Percentiles rank a stretch among this genome's conserved stretches.
These are phyloP conservation scores for Puccinia brachypodii DNA, from an alignment of 1,284 basidiomycete genomes.

Conservation along the genomic window DNA sequence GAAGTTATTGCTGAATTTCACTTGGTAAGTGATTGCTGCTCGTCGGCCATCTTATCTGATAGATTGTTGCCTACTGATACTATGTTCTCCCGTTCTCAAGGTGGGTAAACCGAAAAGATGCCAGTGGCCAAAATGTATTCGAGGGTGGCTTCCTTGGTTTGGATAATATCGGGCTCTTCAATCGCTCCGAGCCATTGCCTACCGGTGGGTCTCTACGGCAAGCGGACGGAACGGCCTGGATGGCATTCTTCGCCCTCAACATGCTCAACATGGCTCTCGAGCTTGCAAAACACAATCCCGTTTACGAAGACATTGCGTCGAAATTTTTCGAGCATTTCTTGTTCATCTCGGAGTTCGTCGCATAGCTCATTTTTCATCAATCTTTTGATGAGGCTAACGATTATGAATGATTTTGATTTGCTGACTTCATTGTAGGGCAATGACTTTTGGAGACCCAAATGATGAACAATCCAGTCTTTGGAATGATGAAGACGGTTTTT, in stretches of 20 bases:
- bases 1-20: constrained; percentile 93
- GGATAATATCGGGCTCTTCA: constrained; percentile 98
- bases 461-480: constrained; percentile 75
- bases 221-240: constrained; percentile 98
- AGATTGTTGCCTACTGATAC: background rate
- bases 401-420: background rate
- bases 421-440: constrained; percentile 63
- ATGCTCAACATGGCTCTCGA: constrained; percentile 98
- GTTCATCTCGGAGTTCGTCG: constrained; percentile 75
- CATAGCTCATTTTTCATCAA: background rate
- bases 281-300: constrained; percentile 92
- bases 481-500: constrained; percentile 96
- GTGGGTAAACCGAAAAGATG: constrained; percentile 99
- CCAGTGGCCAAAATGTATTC: constrained; percentile 91
- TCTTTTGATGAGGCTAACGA: background rate
- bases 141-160: constrained; percentile 97
- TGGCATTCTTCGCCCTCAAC: constrained; percentile 96
- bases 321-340: constrained; percentile 98
- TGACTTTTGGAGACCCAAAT: constrained; percentile 81
- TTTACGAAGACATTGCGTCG: constrained; percentile 99
- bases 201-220: constrained; percentile 89
- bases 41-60: background rate
- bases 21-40: constrained; percentile 65
- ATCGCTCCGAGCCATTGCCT: constrained; percentile 91
- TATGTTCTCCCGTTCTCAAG: constrained; percentile 57